A percentile compares a stretch with the other conserved stretches of the same genome.
phyloP scores from a whole-genome alignment of 345 rosid genomes.

The Tarenaya hassleriana region DNA sequence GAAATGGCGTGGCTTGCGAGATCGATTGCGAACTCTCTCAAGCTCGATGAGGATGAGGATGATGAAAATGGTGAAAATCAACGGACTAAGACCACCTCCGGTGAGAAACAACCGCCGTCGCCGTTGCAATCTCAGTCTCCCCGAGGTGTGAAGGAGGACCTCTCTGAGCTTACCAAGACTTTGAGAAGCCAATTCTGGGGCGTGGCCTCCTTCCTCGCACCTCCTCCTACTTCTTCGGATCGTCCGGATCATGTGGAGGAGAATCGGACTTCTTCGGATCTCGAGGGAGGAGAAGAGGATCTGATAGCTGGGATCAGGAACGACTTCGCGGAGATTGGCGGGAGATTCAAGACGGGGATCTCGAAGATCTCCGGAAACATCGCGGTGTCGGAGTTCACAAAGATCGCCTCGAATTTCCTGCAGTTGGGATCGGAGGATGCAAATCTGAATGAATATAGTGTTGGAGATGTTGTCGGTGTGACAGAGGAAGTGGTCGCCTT shows the following conservation, averaged over 20 bases:
- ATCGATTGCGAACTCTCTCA: conserved; percentile 71
- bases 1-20: conserved; percentile 86
- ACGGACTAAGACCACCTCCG: neutral
- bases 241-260: conserved; percentile 21
- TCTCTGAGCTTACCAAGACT: conserved; percentile 60
- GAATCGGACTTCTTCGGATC: conserved; percentile 16
- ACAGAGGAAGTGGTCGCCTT: conserved; percentile 72
- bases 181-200: conserved; percentile 85
- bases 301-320: conserved; percentile 25
- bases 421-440: conserved; percentile 36
- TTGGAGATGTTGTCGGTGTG: conserved; percentile 43
- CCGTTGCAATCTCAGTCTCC: conserved; percentile 29
- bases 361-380: conserved; percentile 71
- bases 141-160: conserved; percentile 85
- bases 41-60: conserved; percentile 52
- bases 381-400: conserved; percentile 38
- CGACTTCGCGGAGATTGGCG: conserved; percentile 42
- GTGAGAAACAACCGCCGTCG: neutral
- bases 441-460: conserved; percentile 23
- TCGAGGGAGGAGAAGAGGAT: conserved; percentile 25
- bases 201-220: conserved; percentile 78
- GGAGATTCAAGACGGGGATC: conserved; percentile 42
- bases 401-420: conserved; percentile 41
- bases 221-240: conserved; percentile 29
- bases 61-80: conserved; percentile 27